A percentile compares a stretch with the other conserved stretches of the same genome.
phyloP scores from a whole-genome alignment of 495 filamentous ascomycete genomes.

The Penicillium flavigenum region DNA sequence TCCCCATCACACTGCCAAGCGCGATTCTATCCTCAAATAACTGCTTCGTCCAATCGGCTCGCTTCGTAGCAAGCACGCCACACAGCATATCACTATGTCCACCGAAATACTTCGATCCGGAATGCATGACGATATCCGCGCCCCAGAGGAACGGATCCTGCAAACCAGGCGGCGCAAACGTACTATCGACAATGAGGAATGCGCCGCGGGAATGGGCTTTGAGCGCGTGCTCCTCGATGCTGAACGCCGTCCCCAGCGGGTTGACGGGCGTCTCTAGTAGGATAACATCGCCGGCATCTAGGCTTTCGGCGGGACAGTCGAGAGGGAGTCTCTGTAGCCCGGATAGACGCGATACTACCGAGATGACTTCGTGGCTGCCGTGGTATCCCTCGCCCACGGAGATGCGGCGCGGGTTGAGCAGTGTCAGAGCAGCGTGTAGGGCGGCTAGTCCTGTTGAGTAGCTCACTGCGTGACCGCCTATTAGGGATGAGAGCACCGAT shows the following conservation, averaged over 20 bases:
- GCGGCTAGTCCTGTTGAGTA: constrained; percentile 79
- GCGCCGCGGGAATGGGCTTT: constrained; percentile 68
- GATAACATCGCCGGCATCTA: constrained; percentile 71
- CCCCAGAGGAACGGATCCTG: constrained; percentile 76
- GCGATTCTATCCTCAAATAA: constrained; percentile 62
- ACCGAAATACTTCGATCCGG: constrained; percentile 87
- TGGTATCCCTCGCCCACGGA: constrained; percentile 81
- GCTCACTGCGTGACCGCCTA: constrained; percentile 63
- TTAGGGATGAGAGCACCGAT: constrained; percentile 63
- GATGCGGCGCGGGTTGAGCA: constrained; percentile 69
- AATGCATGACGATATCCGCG: constrained; percentile 80
- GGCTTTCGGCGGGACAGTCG: constrained; percentile 50
- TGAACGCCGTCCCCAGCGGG: constrained; percentile 71
- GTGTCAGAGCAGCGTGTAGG: constrained; percentile 74
- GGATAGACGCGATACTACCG: constrained; percentile 63
- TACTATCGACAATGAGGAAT: constrained; percentile 76
- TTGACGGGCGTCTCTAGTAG: constrained; percentile 88
- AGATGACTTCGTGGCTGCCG: constrained; percentile 78
- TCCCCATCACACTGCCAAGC: constrained; percentile 77
- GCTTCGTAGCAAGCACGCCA: constrained; percentile 66
- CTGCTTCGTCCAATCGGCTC: constrained; percentile 51
- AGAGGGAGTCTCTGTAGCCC: constrained; percentile 61
- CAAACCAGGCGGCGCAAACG: constrained; percentile 84
- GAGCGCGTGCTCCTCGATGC: constrained; percentile 61
- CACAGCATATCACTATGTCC: constrained; percentile 87